Base-by-base conservation (phyloP, 208 protist genomes). In the Leptomonas pyrrhocoris region DNA sequence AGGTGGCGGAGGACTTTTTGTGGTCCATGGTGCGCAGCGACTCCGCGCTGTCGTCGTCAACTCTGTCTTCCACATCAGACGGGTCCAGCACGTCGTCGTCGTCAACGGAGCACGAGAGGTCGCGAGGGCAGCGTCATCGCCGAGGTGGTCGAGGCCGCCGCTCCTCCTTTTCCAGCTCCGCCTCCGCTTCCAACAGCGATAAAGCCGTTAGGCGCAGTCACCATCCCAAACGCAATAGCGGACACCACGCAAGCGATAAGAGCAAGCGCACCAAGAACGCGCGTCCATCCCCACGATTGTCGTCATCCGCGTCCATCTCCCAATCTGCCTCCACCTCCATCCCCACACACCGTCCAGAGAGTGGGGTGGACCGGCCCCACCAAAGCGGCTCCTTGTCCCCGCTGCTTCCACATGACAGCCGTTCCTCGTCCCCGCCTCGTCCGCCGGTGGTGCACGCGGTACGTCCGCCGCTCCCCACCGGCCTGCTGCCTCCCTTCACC, bases 371-470 rank as follows among this genome's bases (percentile, higher is more conserved):
- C 4, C 58, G 25, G 27, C 58, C 58, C 4, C 45, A 53, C 43
- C 40, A 53, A 23, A 64, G 45, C 58, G 42, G 28, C 0, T 43
- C 30, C 7, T n/a, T 60, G 28, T 59, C 50, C 15, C 43, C 27
- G 27, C 38, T 0, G 7, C 50, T 38, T 19, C 60, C 69, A 9
- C 45, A 53, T 43, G 23, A 53, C 13, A 64, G 45, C 40, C 58
- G 28, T 0, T 43, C 30, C 3, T 23, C 68, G 28, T 51, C 50
- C 13, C 43, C 30, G 27, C 51, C 0, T 7, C 50, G 49, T 12
- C 69, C 69, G 9, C 45, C 45, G 5, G 57, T 64, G 2, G 58
- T 62, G 15, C 51, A 25, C 4, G 60, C 69, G 2, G 51, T 68
- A 25, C 18, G 49, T 11, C 42, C 50, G 25, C 18, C 58, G 9